These are phyloP conservation scores for Priceomyces castillae DNA, from an alignment of 805 yeast species.

Conservation along the genomic window DNA sequence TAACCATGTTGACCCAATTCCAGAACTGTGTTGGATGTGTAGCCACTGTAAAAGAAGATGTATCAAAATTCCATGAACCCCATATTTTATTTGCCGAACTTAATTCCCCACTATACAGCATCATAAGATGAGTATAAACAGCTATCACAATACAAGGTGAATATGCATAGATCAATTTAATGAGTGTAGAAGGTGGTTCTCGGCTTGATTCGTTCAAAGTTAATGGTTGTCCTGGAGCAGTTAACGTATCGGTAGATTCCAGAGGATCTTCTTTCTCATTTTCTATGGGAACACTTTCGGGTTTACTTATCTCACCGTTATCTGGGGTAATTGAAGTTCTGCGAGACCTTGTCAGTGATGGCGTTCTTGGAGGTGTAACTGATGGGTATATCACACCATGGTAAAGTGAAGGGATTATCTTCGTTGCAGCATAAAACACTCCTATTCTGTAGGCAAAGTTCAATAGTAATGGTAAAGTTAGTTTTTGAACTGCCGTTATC, in stretches of 20 bases:
- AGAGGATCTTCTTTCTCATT: neutral
- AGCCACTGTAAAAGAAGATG: conserved; percentile 12
- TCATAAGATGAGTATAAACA: conserved; percentile 89
- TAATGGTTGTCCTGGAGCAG: conserved; percentile 1
- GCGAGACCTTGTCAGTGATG: conserved; percentile 33
- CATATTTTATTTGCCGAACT: conserved; percentile 60
- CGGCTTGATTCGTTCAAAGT: conserved; percentile 13
- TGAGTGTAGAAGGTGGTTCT: conserved; percentile 34
- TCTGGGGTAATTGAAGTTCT: conserved; percentile 28
- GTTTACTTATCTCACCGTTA: conserved; percentile 5
- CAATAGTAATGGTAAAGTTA: conserved; percentile 77
- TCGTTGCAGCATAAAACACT: conserved; percentile 88
- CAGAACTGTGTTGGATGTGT: conserved; percentile 90
- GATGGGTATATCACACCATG: conserved; percentile 35
- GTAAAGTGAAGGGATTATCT: conserved; percentile 80
- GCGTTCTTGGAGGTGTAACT: conserved; percentile 39
- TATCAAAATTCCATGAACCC: conserved; percentile 46
- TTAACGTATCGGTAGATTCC: conserved; percentile 2
- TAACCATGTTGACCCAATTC: conserved; percentile 92
- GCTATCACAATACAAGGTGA: conserved; percentile 94
- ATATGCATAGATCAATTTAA: conserved; percentile 72
- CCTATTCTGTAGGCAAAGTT: conserved; percentile 82
- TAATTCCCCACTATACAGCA: conserved; percentile 80
- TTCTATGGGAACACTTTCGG: neutral
- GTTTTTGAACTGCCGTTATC: conserved; percentile 51